A percentile compares a stretch with the other conserved stretches of the same genome.
Evolutionary conservation across 257 asterid genomes (phyloP).

Genomic region (Capsicum baccatum): DNA sequence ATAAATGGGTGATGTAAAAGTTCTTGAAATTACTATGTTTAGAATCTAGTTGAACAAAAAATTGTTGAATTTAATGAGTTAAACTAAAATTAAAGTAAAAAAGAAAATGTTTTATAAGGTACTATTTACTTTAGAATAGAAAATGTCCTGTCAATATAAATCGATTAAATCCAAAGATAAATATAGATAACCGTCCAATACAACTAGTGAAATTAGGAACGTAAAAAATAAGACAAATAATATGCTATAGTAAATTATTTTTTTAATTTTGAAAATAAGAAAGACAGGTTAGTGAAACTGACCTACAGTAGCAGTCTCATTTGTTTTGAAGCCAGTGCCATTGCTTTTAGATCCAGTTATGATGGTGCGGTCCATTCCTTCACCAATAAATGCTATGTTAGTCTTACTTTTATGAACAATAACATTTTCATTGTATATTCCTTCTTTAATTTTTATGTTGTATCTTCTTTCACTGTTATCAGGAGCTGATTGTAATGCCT

Average conservation of each 20-base stretch:
- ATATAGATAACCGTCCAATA: no score
- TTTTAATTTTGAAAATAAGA: not conserved
- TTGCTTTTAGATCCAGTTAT: conserved; percentile 14
- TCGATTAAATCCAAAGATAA: no score
- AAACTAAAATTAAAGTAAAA: no score
- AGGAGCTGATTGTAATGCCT: conserved; percentile 29
- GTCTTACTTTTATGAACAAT: not conserved
- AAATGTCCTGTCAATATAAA: no score
- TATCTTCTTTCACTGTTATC: not conserved
- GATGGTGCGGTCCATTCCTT: conserved; percentile 26
- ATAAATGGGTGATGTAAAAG: no score
- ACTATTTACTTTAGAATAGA: no score
- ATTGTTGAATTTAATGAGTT: no score
- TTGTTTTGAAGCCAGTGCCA: not conserved
- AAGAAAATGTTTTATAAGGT: no score
- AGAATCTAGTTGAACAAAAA: no score
- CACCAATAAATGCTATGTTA: conserved; percentile 27
- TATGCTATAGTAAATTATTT: not conserved
- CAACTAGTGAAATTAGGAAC: no score
- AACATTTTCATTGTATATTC: conserved; percentile 27
- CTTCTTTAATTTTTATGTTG: conserved; percentile 24
- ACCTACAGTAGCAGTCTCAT: conserved; percentile 30
- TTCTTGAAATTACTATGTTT: no score
- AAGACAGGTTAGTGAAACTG: not conserved
- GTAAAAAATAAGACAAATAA: not conserved